Conservation (phyloP, 2,329 filamentous ascomycete species). For the Chaetomiaceae sp. region DNA sequence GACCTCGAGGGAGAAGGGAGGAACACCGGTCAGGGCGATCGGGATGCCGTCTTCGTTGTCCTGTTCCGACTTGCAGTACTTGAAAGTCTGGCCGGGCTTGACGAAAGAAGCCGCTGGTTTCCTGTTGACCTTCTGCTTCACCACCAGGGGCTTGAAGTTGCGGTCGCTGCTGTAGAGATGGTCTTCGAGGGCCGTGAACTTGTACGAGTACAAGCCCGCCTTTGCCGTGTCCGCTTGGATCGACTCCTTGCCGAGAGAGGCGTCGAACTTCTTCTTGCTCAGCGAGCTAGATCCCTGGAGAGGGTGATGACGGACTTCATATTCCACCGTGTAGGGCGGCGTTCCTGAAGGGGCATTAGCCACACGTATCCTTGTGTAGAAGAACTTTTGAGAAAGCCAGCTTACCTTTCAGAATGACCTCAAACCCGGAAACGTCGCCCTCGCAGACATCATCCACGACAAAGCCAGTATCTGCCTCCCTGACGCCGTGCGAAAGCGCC, state of each 20-base stretch:
- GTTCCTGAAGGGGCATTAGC: conserved; percentile 53
- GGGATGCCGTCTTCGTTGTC: conserved; percentile 82
- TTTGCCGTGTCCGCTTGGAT: conserved; percentile 82
- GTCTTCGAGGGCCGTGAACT: conserved; percentile 77
- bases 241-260: conserved; percentile 68
- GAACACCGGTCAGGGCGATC: conserved; percentile 72
- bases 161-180: conserved; percentile 75
- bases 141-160: conserved; percentile 59
- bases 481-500: conserved; percentile 59
- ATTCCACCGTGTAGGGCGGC: conserved; percentile 77
- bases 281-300: conserved; percentile 60
- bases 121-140: conserved; percentile 80
- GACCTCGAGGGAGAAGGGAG: conserved; percentile 86
- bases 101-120: conserved; percentile 77
- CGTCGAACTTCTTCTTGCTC: conserved; percentile 68
- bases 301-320: conserved; percentile 70
- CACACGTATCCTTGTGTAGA: no score
- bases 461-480: conserved; percentile 50
- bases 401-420: conserved; percentile 72
- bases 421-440: conserved; percentile 85
- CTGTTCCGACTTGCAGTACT: conserved; percentile 84
- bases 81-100: conserved; percentile 88
- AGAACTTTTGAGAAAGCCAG: background rate
- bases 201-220: conserved; percentile 80
- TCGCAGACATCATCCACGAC: conserved; percentile 84